phyloP scores from a whole-genome alignment of 2,329 filamentous ascomycete species.

The Colletotrichum siamense region DNA sequence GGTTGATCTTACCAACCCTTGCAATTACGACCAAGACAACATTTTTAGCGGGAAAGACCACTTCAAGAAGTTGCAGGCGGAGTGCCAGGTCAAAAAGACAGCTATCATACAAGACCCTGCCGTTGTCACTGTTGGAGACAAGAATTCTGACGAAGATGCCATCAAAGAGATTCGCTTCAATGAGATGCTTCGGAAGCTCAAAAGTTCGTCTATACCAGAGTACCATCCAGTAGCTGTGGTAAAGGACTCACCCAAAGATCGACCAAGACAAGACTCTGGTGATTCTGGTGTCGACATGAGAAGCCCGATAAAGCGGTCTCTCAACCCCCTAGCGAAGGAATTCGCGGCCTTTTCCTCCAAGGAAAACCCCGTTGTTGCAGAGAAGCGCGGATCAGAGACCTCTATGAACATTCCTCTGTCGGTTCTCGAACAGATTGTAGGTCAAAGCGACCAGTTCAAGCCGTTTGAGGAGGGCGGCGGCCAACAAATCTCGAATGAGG shows the following conservation, averaged over 20 bases:
- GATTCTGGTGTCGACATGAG: slow-evolving; percentile 1
- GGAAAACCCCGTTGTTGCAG: not conserved
- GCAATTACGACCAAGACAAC: not conserved
- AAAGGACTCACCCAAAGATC: not conserved
- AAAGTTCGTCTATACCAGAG: not conserved
- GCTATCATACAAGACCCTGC: slow-evolving; percentile 9
- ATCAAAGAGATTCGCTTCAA: not conserved
- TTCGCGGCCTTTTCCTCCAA: not conserved
- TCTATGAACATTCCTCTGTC: slow-evolving; percentile 14
- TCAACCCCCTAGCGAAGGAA: slow-evolving; percentile 19
- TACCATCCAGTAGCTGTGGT: not conserved
- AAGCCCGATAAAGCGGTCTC: not conserved
- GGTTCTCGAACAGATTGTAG: not conserved
- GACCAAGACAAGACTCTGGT: not conserved
- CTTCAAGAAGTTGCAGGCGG: not conserved
- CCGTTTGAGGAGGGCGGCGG: not conserved
- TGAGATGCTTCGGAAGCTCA: slow-evolving; percentile 10
- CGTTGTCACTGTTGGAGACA: not conserved
- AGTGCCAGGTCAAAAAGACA: not conserved
- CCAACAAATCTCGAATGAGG: not conserved
- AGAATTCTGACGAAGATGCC: not conserved
- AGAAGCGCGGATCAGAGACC: not conserved
- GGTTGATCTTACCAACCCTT: not conserved
- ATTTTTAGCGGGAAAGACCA: not conserved
- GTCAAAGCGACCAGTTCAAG: not conserved